Evolutionary conservation across 768 basidiomycete genomes (phyloP).

Genomic region (Chlorophyllum brunneum): DNA sequence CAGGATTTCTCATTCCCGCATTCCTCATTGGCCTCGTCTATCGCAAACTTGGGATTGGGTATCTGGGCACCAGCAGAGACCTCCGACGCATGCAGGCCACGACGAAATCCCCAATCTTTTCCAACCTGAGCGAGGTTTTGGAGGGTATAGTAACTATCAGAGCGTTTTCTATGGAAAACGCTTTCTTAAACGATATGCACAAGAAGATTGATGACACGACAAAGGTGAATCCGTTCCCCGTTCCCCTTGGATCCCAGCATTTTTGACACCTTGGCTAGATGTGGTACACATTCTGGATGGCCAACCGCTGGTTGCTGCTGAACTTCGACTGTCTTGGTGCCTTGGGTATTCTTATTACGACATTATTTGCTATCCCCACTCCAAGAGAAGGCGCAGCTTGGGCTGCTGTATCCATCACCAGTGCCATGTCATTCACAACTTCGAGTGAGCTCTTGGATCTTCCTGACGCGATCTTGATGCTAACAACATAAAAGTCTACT

Average conservation of each 20-base stretch:
- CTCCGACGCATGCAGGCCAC: constrained; percentile 90
- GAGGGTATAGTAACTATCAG: constrained; percentile 92
- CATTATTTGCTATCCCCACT: constrained; percentile 68
- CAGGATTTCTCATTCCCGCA: constrained; percentile 79
- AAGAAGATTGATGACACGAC: constrained; percentile 74
- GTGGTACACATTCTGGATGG: constrained; percentile 91
- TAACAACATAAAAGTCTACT: constrained; percentile 37
- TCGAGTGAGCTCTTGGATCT: constrained; percentile 25
- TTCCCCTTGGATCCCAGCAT: no score
- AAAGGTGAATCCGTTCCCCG: constrained; percentile 58
- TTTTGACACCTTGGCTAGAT: constrained; percentile 36
- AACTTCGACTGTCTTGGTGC: constrained; percentile 81
- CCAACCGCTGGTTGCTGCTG: constrained; percentile 79
- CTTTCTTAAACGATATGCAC: constrained; percentile 75
- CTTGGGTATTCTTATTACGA: constrained; percentile 71
- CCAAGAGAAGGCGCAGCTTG: constrained; percentile 51
- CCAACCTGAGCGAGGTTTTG: constrained; percentile 76
- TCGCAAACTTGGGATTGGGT: constrained; percentile 63
- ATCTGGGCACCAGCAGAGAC: constrained; percentile 78
- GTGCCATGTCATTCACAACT: constrained; percentile 50
- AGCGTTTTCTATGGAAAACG: constrained; percentile 79
- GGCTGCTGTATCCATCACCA: constrained; percentile 74
- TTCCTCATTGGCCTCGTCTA: constrained; percentile 71
- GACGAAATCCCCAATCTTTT: constrained; percentile 78
- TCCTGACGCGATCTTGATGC: background rate